phyloP scores from a whole-genome alignment of 2,329 filamentous ascomycete genomes.

The Calonectria montana region DNA sequence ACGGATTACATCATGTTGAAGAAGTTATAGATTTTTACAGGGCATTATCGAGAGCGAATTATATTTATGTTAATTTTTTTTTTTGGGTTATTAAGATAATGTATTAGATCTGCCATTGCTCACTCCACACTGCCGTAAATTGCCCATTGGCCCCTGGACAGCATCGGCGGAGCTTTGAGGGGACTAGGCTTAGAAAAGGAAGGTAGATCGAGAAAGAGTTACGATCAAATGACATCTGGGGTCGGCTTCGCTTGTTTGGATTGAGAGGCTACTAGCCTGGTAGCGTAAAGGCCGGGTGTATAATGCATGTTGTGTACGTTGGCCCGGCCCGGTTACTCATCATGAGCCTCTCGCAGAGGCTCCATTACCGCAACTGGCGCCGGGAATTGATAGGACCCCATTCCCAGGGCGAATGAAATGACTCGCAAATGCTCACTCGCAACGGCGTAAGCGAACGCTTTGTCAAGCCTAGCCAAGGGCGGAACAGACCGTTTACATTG shows the following conservation, averaged over 20 bases:
- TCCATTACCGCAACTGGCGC: neutral
- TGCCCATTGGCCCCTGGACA: neutral
- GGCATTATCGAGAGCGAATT: neutral
- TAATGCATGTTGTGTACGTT: no score
- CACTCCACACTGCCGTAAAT: neutral
- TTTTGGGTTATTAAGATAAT: neutral
- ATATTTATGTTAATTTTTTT: neutral
- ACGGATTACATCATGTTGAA: constrained; percentile 57
- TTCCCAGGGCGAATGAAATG: neutral
- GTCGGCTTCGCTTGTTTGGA: neutral
- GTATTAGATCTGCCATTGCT: neutral
- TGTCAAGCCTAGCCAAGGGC: no score
- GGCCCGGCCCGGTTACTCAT: neutral
- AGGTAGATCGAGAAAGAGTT: neutral
- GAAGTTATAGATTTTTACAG: constrained; percentile 10
- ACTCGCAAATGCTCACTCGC: neutral
- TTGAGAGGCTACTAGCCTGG: no score
- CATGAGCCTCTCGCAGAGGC: no score
- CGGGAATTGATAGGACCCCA: neutral
- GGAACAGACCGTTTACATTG: no score
- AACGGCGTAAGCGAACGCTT: neutral
- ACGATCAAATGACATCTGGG: neutral
- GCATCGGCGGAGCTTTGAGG: neutral
- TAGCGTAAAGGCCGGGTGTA: no score
- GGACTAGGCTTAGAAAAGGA: neutral